Evolutionary conservation across 2,329 filamentous ascomycete genomes (phyloP).

Genomic region (Aschersonia sp.): DNA sequence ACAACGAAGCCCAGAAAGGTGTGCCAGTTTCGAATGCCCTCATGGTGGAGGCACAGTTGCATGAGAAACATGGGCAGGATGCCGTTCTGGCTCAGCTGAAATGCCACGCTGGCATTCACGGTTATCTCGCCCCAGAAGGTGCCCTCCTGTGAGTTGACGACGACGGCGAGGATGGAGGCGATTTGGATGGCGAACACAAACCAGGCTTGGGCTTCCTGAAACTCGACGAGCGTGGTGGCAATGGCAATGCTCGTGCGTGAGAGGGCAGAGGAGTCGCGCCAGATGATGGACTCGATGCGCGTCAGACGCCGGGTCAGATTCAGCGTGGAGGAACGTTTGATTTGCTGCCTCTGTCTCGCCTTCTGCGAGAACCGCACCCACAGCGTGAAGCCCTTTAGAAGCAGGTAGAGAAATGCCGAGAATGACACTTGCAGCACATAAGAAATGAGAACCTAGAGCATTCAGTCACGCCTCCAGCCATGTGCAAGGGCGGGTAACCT

Average conservation of each 20-base stretch:
- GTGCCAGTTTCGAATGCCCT: constrained; percentile 25
- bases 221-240: constrained; percentile 24
- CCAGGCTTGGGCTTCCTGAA: constrained; percentile 24
- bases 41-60: constrained; percentile 22
- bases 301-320: constrained; percentile 15
- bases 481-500: constrained; percentile 5
- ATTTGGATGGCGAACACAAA: constrained; percentile 25
- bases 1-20: constrained; percentile 23
- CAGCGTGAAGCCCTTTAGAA: constrained; percentile 19
- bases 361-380: constrained; percentile 18
- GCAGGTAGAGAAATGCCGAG: constrained; percentile 16
- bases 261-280: constrained; percentile 19
- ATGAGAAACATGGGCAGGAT: constrained; percentile 22
- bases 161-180: constrained; percentile 23
- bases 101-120: constrained; percentile 21
- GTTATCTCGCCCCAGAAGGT: constrained; percentile 24
- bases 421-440: constrained; percentile 23
- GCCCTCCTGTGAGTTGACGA: constrained; percentile 24
- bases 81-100: constrained; percentile 21
- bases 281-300: constrained; percentile 21
- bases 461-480: too few species aligned
- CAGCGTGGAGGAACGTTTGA: not conserved
- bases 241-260: constrained; percentile 23
- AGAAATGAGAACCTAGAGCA: constrained; percentile 20
- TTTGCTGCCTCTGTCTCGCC: constrained; percentile 2